Evolutionary conservation across 2,329 filamentous ascomycete genomes (phyloP), one percentile per base, ranked within the genome.

Genomic region (Neofusicoccum cordaticola): DNA sequence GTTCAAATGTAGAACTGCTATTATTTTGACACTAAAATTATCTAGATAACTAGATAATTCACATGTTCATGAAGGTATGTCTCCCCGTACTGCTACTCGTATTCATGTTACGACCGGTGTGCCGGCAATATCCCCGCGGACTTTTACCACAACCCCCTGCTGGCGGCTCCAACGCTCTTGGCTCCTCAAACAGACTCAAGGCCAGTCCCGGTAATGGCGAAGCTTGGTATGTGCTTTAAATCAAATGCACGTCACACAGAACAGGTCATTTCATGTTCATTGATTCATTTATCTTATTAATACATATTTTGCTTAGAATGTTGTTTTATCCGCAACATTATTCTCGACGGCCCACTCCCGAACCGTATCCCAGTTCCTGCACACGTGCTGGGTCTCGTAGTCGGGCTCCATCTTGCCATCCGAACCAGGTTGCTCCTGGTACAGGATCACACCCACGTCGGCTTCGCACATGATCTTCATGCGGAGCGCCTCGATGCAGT

Each of bases 401-500:
- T 77, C 72, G 0, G 74, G 73, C 68, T 67, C 68, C 39, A 67
- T 61, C 45, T 68, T 67, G 13, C 68, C 68, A 56, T 70, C 67
- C 15, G 66, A 62, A 15, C 34, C 51, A 11, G 71, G 68, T 1
- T 70, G 71, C 39, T 73, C 67, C 44, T 66, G 67, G 4, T 70
- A 72, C 2, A 67, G 64, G 6, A 67, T 48, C 1, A 76, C 75
- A 42, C 73, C 75, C 2, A 77, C 68, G 56, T 77, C 75, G 7
- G 71, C 67, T 6, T 70, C 62, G 53, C 75, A 77, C 74, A 76
- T 76, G 42, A 77, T 66, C 58, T 74, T 76, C 67, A 74, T 72
- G n/a, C 75, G 69, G 4, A 77, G 69, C 4, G 73, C 72, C 66
- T 77, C 75, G 17, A 77, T 73, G 66, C 75, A 77, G 48, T 77